A percentile compares a stretch with the other conserved stretches of the same genome.
phyloP scores from a whole-genome alignment of 371 early-diverging fungal genomes.

The Edhazardia aedis region DNA sequence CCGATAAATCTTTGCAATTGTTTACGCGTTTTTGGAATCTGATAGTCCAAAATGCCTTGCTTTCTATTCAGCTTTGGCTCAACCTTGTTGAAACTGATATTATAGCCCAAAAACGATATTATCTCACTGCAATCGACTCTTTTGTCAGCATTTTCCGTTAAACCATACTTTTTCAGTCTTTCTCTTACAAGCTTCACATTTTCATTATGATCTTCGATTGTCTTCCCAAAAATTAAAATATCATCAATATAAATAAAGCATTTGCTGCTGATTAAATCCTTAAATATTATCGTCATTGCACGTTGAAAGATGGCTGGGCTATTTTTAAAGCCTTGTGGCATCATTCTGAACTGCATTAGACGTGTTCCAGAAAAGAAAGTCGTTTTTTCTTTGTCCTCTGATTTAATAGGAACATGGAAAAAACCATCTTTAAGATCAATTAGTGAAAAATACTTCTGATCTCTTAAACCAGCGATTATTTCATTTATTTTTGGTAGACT shows the following conservation, averaged over 20 bases:
- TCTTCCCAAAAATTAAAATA: slow-evolving; percentile 1
- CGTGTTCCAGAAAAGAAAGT: no score
- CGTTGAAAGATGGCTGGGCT: no score
- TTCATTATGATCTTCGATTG: slow-evolving; percentile 10
- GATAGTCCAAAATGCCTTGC: neutral
- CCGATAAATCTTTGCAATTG: slow-evolving; percentile 10
- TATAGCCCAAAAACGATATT: neutral
- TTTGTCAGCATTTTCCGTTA: slow-evolving; percentile 11
- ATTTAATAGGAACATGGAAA: no score
- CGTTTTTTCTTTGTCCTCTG: no score
- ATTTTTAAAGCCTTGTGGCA: no score
- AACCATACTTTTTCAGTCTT: no score
- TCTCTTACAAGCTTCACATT: slow-evolving; percentile 3
- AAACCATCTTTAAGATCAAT: no score
- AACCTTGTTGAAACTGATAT: neutral
- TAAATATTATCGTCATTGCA: slow-evolving; percentile 4
- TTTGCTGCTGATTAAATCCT: slow-evolving; percentile 4
- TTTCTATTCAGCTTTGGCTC: neutral
- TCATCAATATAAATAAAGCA: slow-evolving; percentile 17
- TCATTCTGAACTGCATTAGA: no score
- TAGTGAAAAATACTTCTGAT: slow-evolving; percentile 2
- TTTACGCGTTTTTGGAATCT: neutral
- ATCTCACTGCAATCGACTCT: neutral
- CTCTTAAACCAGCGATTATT: neutral
- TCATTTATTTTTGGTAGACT: slow-evolving; percentile 1